Evolutionary conservation across 169 alveolate species (phyloP), one percentile per base, ranked within the genome.

Genomic region (Ophryocystis elektroscirrha): DNA sequence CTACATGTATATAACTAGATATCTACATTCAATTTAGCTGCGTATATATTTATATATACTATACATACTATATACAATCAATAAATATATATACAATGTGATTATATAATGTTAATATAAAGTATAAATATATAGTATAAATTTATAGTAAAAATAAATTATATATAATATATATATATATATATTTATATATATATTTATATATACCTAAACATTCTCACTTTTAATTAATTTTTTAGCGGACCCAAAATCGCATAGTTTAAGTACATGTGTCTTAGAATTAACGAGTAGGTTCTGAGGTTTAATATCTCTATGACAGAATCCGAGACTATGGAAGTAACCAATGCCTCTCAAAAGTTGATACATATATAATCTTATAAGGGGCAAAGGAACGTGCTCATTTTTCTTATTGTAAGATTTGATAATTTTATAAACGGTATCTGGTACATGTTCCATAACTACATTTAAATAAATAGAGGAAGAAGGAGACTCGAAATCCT

Each of bases 211-310:
- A n/a, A n/a, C n/a, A n/a, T 47, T 9, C 66, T 87, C 92, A 25
- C 95, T 93, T 19, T 72, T 72, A 12, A 74, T 58, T 46, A 92
- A 65, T 53, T 77, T 75, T 61, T 92, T 92, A 0, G 98, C 98
- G 22, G 94, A 81, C 1, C 98, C 98, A 57, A 92, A 92, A 64
- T 92, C 98, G 61, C 97, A 90, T 24, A 92, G 62, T 58, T 86
- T 82, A 27, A 90, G 68, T 15, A 69, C 78, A 53, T 92, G 87
- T 20, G 86, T 82, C 29, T 73, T 48, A 2, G 94, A 79, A 57
- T 90, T 89, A 9, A 89, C 93, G 24, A 90, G 77, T 28, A 93
- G 65, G 68, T 93, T 93, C 63, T 91, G 96, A n/a, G 99, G 99
- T 57, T 93, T 93, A 52, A 93, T 84, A 60, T 93, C 99, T 52